Percentiles rank a stretch among this genome's conserved stretches.
These are phyloP conservation scores for Albophoma yamanashiensis DNA, from an alignment of 2,329 filamentous ascomycete genomes.

Conservation along the genomic window DNA sequence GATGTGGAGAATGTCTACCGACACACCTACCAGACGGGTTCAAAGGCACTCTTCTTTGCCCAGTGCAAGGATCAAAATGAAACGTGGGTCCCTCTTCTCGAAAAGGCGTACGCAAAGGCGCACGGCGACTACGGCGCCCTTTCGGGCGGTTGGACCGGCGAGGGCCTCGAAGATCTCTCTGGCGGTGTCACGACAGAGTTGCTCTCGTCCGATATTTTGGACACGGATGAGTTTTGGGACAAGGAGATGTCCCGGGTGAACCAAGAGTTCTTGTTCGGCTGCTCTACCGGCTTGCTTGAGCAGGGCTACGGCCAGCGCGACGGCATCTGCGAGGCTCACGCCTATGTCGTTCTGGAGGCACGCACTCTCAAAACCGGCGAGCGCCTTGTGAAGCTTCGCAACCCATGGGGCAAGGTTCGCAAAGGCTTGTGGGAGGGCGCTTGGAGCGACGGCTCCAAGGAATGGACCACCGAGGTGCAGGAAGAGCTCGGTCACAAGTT, in stretches of 20 bases:
- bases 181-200: constrained; percentile 63
- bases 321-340: constrained; percentile 47
- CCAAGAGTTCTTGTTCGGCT: constrained; percentile 69
- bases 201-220: constrained; percentile 59
- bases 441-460: constrained; percentile 49
- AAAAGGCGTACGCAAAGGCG: constrained; percentile 78
- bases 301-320: constrained; percentile 49
- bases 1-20: constrained; percentile 63
- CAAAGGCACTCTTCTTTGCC: constrained; percentile 67
- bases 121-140: constrained; percentile 69
- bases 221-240: constrained; percentile 74
- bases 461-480: constrained; percentile 49
- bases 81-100: constrained; percentile 70
- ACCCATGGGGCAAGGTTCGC: constrained; percentile 48
- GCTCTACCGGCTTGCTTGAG: constrained; percentile 52
- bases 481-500: constrained; percentile 48
- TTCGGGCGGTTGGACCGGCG: constrained; percentile 58
- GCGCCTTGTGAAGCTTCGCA: constrained; percentile 46
- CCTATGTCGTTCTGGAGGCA: constrained; percentile 51
- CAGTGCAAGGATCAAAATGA: constrained; percentile 67
- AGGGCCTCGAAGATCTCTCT: constrained; percentile 48
- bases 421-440: constrained; percentile 50
- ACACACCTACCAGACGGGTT: constrained; percentile 62
- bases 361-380: constrained; percentile 39
- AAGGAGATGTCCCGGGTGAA: constrained; percentile 74